Evolutionary conservation across 148 eudicot genomes (phyloP), one percentile per base, ranked within the genome.

Genomic region (Chenopodium album): DNA sequence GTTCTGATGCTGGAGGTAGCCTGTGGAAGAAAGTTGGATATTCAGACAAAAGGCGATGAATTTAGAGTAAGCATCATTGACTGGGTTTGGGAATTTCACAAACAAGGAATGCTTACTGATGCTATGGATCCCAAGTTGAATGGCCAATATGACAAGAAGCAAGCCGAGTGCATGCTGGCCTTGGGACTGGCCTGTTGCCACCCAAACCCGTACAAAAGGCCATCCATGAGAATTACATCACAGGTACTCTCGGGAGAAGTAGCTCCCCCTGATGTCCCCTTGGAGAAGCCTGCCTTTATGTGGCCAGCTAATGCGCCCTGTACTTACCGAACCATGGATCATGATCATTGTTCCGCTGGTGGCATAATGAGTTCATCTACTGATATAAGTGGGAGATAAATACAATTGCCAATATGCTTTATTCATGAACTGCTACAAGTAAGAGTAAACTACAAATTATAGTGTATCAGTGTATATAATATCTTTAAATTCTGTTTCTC

Each of bases 201-300:
- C 54, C 86, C 90, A 29, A 88, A 85, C 81, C 90, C 90, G 9
- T 20, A 79, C 52, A 73, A 62, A 78, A 88, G 88, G 74, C 90
- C 90, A 8, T 75, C 90, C 2, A 81, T 83, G 76, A 68, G 86
- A 75, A 76, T 28, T 76, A 81, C 78, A 0, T 77, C 81, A 29
- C 90, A 85, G 65, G 86, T 79, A 66, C 68, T 85, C 4, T 79
- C 46, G 31, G 90, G 90, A 0, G 90, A 88, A 80, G 79, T 81
- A 19, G 29, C 28, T 41, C 83, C 82, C 3, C 90, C 90, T 13
- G 7, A 29, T 41, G 82, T 88, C n/a, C 83, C 90, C 0, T 68
- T 50, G 1, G 83, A 85, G 60, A 88, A 85, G 76, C 88, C 90
- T 11, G 82, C 83, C 9, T 88, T 88, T 54, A 70, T 83, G 9